Evolutionary conservation across 306 rosid genomes (phyloP).

Genomic region (Trichosanthes cucumerina): DNA sequence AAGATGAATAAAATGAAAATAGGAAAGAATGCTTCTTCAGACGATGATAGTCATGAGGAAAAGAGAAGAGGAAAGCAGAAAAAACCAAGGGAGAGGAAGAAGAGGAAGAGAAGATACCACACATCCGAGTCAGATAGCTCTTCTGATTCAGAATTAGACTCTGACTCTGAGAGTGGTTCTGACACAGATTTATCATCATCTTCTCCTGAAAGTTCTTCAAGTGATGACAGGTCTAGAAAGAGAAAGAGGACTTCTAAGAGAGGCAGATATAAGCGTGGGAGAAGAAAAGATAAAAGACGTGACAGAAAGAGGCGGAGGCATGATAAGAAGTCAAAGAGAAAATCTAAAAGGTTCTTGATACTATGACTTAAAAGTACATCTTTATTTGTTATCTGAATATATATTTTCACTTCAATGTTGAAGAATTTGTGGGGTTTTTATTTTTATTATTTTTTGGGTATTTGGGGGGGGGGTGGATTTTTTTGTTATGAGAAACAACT

Average conservation of each 20-base stretch:
- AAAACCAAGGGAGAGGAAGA: conserved; percentile 57
- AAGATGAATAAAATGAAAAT: conserved; percentile 31
- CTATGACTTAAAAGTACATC: neutral
- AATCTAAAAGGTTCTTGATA: conserved; percentile 51
- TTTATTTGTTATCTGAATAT: neutral
- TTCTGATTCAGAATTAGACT: conserved; percentile 65
- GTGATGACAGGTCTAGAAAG: conserved; percentile 70
- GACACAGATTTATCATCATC: conserved; percentile 61
- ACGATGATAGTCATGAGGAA: conserved; percentile 42
- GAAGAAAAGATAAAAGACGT: conserved; percentile 54
- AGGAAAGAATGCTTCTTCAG: conserved; percentile 43
- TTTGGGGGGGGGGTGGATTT: too few relatives aligned
- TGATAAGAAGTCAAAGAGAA: conserved; percentile 58
- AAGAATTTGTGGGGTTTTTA: neutral
- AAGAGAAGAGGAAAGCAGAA: conserved; percentile 51
- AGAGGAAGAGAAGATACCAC: conserved; percentile 52
- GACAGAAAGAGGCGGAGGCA: conserved; percentile 50
- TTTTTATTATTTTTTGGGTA: too few relatives aligned
- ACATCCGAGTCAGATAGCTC: conserved; percentile 63
- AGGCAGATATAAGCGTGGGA: conserved; percentile 55
- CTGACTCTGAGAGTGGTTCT: conserved; percentile 74
- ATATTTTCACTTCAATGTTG: neutral
- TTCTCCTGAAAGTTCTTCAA: conserved; percentile 61
- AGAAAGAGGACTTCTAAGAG: conserved; percentile 65
- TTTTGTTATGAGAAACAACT: neutral